These are phyloP conservation scores for Pseudonitzschia multiseries DNA, from an alignment of 108 stramenopile genomes.

Conservation along the genomic window DNA sequence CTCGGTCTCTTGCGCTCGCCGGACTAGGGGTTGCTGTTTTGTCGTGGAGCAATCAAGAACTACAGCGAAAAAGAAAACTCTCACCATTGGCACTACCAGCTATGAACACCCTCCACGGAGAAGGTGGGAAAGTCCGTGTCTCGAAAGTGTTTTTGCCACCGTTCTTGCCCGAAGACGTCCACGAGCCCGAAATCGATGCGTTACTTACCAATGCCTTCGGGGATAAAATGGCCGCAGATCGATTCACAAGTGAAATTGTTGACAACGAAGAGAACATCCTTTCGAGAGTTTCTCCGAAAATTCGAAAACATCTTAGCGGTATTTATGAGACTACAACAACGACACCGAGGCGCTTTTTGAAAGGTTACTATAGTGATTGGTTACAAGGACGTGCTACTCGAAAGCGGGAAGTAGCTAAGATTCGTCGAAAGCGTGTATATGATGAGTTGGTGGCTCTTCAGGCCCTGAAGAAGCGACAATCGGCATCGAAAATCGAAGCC, in stretches of 20 bases:
- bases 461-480: constrained; percentile 34
- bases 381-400: constrained; percentile 31
- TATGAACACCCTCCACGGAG: constrained; percentile 19
- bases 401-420: constrained; percentile 33
- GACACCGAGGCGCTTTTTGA: constrained; percentile 10
- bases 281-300: constrained; percentile 36
- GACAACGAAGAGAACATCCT: constrained; percentile 5
- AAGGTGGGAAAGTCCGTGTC: constrained; percentile 26
- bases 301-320: constrained; percentile 31
- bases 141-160: constrained; percentile 64
- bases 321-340: constrained; percentile 14
- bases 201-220: not conserved
- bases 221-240: constrained; percentile 1
- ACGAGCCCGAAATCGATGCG: constrained; percentile 34
- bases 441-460: constrained; percentile 51
- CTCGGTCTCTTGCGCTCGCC: constrained; percentile 31
- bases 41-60: constrained; percentile 72
- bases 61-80: constrained; percentile 58
- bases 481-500: not conserved
- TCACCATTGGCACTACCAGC: constrained; percentile 52
- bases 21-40: constrained; percentile 53
- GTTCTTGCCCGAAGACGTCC: constrained; percentile 64
- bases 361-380: constrained; percentile 15
- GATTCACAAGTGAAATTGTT: not conserved
- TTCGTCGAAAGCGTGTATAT: constrained; percentile 46